A percentile compares a stretch with the other conserved stretches of the same genome.
These are phyloP conservation scores for Brassica balearica DNA, from an alignment of 441 rosid genomes.

Conservation along the genomic window DNA sequence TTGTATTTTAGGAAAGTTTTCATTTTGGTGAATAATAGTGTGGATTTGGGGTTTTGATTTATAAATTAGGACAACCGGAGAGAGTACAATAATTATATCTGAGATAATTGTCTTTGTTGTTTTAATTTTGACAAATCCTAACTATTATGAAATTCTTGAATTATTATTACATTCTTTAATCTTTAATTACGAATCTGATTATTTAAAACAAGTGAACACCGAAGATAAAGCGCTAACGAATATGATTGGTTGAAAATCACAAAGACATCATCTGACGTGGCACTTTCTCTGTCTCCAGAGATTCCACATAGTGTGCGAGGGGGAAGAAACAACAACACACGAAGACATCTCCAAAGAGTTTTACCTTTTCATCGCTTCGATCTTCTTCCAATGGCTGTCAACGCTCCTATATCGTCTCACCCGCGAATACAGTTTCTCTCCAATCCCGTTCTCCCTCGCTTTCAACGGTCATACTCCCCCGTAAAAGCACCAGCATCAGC, in stretches of 20 bases:
- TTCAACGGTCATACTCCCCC: constrained; percentile 39
- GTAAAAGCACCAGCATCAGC: constrained; percentile 41
- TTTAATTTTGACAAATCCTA: no score
- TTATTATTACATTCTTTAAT: not conserved
- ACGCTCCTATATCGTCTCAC: constrained; percentile 52
- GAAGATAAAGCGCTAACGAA: constrained; percentile 46
- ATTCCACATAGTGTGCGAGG: constrained; percentile 22
- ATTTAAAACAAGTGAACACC: not conserved
- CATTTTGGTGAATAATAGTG: no score
- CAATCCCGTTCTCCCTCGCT: constrained; percentile 42
- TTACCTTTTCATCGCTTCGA: constrained; percentile 13
- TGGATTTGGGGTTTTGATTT: no score
- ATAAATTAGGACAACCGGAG: no score
- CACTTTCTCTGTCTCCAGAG: constrained; percentile 46
- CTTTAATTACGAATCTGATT: not conserved
- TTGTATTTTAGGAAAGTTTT: no score
- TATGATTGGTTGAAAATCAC: constrained; percentile 45
- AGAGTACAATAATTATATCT: no score
- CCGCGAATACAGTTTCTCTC: constrained; percentile 47
- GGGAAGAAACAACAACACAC: constrained; percentile 4
- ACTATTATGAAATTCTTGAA: no score
- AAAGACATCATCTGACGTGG: constrained; percentile 51
- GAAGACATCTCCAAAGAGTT: constrained; percentile 8
- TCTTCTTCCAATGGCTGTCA: constrained; percentile 60
- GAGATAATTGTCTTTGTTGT: not conserved